Evolutionary conservation across 1,284 basidiomycete genomes (phyloP), one percentile per base, ranked within the genome.

Genomic region (Cryptococcus sp.): DNA sequence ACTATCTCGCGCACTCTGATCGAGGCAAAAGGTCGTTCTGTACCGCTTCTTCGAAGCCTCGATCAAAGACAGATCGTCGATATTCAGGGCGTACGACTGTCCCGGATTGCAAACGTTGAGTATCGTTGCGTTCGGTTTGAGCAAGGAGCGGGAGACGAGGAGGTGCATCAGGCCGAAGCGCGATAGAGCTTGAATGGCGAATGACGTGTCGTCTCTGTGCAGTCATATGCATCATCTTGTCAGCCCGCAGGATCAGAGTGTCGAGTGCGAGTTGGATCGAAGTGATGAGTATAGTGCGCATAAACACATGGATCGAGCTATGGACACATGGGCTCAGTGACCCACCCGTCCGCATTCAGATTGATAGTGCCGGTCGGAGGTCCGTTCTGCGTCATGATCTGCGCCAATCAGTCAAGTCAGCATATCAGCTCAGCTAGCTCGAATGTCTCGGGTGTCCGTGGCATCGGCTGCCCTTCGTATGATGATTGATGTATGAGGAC

Each of bases 361-460:
- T 45, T 22, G 42, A 45, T 22, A 3, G 10, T 5, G 42, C 42
- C 42, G 6, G 42, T n/a, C n/a, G 42, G 42, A 4, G 22, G 42
- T 3, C 42, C 42, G n/a, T 45, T 45, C 42, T 45, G 42, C 42
- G 42, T 45, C 42, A 45, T 45, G 42, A 45, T 22, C 42, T 45
- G 16, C 13, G 13, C 7, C 16, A 17, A 5, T 44, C 41, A 20
- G 20, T 5, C 17, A 20, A 5, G 16, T 44, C 41, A 44, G 41
- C 27, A 5, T 5, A 8, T 8, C 8, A 4, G 31, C 31, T 35
- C 31, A 35, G 31, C n/a, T n/a, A n/a, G n/a, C n/a, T n/a, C n/a
- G n/a, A n/a, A n/a, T n/a, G n/a, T n/a, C n/a, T n/a, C n/a, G n/a
- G n/a, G n/a, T n/a, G n/a, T n/a, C n/a, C n/a, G n/a, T n/a, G n/a